A percentile compares a stretch with the other conserved stretches of the same genome.
Evolutionary conservation across 2,329 filamentous ascomycete species (phyloP).

Genomic region (Juglanconis oblonga): DNA sequence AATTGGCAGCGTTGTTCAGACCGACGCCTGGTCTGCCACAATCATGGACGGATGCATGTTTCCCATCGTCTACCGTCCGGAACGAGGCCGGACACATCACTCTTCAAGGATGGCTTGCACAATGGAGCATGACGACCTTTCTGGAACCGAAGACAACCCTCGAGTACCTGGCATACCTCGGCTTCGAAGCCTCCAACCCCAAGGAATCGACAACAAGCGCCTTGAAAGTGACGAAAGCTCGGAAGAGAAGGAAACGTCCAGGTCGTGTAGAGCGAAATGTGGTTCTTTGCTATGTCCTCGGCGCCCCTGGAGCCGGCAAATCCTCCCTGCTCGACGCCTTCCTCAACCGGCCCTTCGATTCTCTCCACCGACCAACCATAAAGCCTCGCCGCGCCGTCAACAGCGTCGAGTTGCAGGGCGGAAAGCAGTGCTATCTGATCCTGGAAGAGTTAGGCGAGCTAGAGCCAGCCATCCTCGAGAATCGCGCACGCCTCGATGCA

Average conservation of each 20-base stretch:
- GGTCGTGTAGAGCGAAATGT: slow-evolving; percentile 92
- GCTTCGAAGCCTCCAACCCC: slow-evolving; percentile 79
- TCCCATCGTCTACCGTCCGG: slow-evolving; percentile 88
- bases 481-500: slow-evolving; percentile 81
- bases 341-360: slow-evolving; percentile 80
- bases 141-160: slow-evolving; percentile 92
- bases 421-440: slow-evolving; percentile 96
- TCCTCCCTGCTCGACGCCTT: slow-evolving; percentile 89
- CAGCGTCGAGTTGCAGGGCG: slow-evolving; percentile 90
- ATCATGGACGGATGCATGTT: slow-evolving; percentile 84
- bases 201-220: slow-evolving; percentile 77
- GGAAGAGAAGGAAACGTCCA: slow-evolving; percentile 77
- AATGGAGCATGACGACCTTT: slow-evolving; percentile 99
- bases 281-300: slow-evolving; percentile 88
- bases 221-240: slow-evolving; percentile 86
- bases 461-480: slow-evolving; percentile 93
- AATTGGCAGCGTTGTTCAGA: slow-evolving; percentile 83
- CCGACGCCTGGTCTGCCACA: slow-evolving; percentile 85
- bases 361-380: slow-evolving; percentile 87
- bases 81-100: slow-evolving; percentile 96
- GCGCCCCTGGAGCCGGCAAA: slow-evolving; percentile 83
- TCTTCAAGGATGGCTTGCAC: slow-evolving; percentile 93
- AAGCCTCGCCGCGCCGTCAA: slow-evolving; percentile 93
- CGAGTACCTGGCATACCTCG: slow-evolving; percentile 92
- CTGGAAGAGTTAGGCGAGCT: slow-evolving; percentile 91